These are phyloP conservation scores for Cyphellophora attinorum DNA, from an alignment of 2,329 filamentous ascomycete species.

Conservation along the genomic window DNA sequence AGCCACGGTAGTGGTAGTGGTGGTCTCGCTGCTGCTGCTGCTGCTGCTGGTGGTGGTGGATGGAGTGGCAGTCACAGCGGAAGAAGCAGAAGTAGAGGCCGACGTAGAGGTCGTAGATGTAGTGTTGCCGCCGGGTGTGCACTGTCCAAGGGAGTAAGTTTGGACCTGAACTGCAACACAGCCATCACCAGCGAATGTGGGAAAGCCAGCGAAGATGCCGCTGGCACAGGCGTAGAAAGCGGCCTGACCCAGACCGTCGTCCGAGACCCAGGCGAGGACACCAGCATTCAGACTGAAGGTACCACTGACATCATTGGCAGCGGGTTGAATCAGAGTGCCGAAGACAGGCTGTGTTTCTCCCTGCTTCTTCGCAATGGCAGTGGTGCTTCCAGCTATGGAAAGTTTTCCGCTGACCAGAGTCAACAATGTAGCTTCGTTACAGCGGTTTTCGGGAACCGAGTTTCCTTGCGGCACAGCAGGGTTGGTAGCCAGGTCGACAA, in stretches of 20 bases:
- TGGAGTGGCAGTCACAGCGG: neutral
- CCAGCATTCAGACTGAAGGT: conserved; percentile 3
- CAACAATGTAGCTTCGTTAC: conserved; percentile 1
- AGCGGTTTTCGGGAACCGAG: neutral
- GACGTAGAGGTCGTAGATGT: neutral
- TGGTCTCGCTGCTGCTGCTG: neutral
- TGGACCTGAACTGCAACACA: conserved; percentile 1
- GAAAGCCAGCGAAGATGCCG: conserved; percentile 4
- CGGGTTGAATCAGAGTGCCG: neutral
- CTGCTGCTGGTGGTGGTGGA: neutral
- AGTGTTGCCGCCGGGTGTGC: too few species aligned
- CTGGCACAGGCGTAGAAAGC: conserved; percentile 3
- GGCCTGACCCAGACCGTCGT: conserved; percentile 2
- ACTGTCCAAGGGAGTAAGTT: conserved; percentile 1
- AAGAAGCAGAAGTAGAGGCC: neutral
- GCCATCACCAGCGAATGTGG: neutral
- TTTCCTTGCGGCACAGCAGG: neutral
- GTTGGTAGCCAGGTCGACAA: neutral
- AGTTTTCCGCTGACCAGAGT: conserved; percentile 1
- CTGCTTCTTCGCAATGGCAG: conserved; percentile 1
- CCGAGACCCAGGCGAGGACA: conserved; percentile 1
- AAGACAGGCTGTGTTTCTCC: neutral
- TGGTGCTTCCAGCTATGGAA: neutral
- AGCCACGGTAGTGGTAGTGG: too few species aligned
- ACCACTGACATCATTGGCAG: conserved; percentile 3